phyloP scores from a whole-genome alignment of 2,329 filamentous ascomycete genomes.

The Neofusicoccum parvum region DNA sequence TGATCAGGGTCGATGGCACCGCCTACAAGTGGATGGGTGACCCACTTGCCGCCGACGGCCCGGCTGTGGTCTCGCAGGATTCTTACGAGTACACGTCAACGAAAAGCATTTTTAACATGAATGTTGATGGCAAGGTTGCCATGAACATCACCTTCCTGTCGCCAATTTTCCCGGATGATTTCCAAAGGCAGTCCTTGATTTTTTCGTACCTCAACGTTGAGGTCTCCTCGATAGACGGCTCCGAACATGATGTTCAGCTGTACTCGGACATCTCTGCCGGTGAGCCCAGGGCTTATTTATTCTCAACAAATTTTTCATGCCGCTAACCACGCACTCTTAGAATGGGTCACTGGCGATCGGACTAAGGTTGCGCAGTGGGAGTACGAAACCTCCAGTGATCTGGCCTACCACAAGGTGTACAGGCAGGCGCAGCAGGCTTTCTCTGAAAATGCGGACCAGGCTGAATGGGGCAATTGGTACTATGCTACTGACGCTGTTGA shows the following conservation, averaged over 20 bases:
- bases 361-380: conserved; percentile 64
- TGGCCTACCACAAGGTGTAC: conserved; percentile 64
- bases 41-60: conserved; percentile 41
- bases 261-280: conserved; percentile 74
- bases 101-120: conserved; percentile 68
- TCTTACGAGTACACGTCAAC: conserved; percentile 73
- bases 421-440: conserved; percentile 52
- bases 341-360: conserved; percentile 70
- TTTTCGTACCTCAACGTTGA: conserved; percentile 71
- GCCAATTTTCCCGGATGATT: conserved; percentile 67
- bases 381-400: conserved; percentile 42
- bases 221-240: conserved; percentile 64
- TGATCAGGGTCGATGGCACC: conserved; percentile 68
- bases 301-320: not conserved
- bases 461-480: conserved; percentile 58
- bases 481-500: conserved; percentile 50
- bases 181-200: conserved; percentile 67
- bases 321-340: conserved; percentile 44
- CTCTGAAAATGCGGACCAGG: conserved; percentile 50
- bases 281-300: conserved; percentile 40
- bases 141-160: conserved; percentile 73
- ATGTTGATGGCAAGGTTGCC: conserved; percentile 61
- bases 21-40: conserved; percentile 70
- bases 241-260: conserved; percentile 65
- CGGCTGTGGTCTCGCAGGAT: conserved; percentile 56